Base-by-base conservation (phyloP, 2,329 filamentous ascomycete species). In the Thielaviopsis musarum region DNA sequence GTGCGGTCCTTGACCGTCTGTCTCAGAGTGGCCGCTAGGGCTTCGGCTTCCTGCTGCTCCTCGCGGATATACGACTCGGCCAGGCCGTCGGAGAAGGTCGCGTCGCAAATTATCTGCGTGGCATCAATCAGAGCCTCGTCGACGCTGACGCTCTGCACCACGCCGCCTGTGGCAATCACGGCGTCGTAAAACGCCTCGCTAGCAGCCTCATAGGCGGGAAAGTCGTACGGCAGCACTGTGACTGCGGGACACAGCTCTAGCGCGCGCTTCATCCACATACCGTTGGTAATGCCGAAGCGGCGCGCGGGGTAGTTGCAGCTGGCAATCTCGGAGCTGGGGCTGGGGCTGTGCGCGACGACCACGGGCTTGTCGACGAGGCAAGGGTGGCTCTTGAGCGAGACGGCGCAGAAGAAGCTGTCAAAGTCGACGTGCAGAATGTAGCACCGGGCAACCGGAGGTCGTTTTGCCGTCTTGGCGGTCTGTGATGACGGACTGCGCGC, bases 201-300 rank as follows among this genome's bases (percentile, higher is more conserved):
- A 1, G 91, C 89, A 62, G 91, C 86, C 73, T 98, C 93, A 65
- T 98, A 98, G 0, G 84, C 91, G 1, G 87, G 85, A 67, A 97
- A 98, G 67, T 98, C 91, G 66, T 98, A 98, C 0, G 91, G 88
- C n/a, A 98, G 69, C 1, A 97, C 84, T 65, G 94, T 90, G 19
- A 98, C 75, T 22, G 89, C 82, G 0, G 91, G 85, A 67, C 90
- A 98, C 19, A 93, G 70, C 64, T 93, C 85, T 61, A 85, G 76
- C 0, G 93, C 93, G 38, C 80, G 78, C 69, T 91, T 94, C 91
- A 98, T 97, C 93, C 94, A 98, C 93, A 97, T 98, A 45, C 94
- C 94, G 65, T 98, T 98, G 68, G 91, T 95, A 59, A 98, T 78
- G 1, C 91, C 91, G 65, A 84, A 93, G 34, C 81, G 78, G 45